These are phyloP conservation scores for Chlamydomonas urium DNA, from an alignment of 139 green algal species.

Conservation along the genomic window DNA sequence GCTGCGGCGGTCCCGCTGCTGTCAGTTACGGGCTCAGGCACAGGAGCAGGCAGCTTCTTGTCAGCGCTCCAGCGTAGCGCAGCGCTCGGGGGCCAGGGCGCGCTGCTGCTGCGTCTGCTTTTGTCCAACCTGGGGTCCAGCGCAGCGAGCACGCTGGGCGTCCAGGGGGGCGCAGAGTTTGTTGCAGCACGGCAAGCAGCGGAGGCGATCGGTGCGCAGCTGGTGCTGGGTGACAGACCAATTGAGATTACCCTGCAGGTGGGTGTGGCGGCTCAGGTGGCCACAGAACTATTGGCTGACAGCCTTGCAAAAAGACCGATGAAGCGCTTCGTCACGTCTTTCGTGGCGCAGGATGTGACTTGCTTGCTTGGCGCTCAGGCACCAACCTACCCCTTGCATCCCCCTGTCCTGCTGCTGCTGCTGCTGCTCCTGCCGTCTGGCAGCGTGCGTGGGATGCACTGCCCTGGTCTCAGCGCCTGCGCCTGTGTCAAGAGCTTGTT, in stretches of 20 bases:
- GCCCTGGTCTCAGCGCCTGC: conserved; percentile 17
- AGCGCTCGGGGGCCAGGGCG: conserved; percentile 54
- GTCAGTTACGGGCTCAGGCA: no score
- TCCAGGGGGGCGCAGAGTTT: conserved; percentile 59
- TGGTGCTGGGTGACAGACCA: conserved; percentile 82
- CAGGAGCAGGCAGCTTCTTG: conserved; percentile 36
- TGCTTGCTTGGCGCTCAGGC: no score
- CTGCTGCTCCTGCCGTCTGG: no score
- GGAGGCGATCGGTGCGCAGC: conserved; percentile 40
- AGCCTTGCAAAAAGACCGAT: not conserved
- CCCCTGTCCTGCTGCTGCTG: no score
- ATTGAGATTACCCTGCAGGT: conserved; percentile 75
- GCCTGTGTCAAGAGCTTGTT: conserved; percentile 35
- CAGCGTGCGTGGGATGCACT: conserved; percentile 64
- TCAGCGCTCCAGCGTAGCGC: conserved; percentile 41
- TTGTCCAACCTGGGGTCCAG: conserved; percentile 30
- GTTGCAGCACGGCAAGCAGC: conserved; percentile 48
- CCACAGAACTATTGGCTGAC: not conserved
- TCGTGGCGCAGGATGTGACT: not conserved
- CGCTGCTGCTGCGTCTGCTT: conserved; percentile 62
- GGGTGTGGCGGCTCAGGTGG: not conserved
- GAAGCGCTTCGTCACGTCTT: not conserved
- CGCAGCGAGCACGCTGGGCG: conserved; percentile 36
- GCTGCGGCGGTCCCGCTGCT: no score
- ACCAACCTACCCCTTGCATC: no score